Conservation (phyloP, 2,329 filamentous ascomycete genomes). For the Apiospora saccharicola region DNA sequence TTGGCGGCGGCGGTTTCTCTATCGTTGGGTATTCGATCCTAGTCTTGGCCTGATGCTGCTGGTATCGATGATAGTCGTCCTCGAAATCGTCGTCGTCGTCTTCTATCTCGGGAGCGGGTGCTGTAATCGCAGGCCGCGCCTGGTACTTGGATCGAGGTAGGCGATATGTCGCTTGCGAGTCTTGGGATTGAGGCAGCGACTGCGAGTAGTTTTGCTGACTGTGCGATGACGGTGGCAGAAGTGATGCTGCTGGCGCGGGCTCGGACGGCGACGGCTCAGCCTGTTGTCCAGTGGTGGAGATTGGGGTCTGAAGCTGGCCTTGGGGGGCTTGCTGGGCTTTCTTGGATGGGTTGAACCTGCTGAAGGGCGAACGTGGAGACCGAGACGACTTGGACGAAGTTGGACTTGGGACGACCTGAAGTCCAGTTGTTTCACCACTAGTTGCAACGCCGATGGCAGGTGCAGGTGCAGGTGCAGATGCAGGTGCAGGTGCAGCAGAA, state of each 20-base stretch:
- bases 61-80: slow-evolving; percentile 24
- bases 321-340: slow-evolving; percentile 30
- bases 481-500: slow-evolving; percentile 9
- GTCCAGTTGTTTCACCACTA: slow-evolving; percentile 28
- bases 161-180: slow-evolving; percentile 10
- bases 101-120: slow-evolving; percentile 11
- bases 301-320: slow-evolving; percentile 30
- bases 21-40: slow-evolving; percentile 8
- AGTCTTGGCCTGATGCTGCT: slow-evolving; percentile 23
- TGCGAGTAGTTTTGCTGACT: slow-evolving; percentile 9
- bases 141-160: slow-evolving; percentile 28
- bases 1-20: not conserved
- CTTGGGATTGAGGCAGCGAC: slow-evolving; percentile 21
- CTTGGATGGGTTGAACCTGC: slow-evolving; percentile 40
- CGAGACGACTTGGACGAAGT: slow-evolving; percentile 40
- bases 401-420: slow-evolving; percentile 38
- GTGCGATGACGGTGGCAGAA: slow-evolving; percentile 25
- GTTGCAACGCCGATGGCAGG: slow-evolving; percentile 22
- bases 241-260: slow-evolving; percentile 25
- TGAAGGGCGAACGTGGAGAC: slow-evolving; percentile 43
- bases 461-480: not conserved
- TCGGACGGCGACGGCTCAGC: slow-evolving; percentile 30
- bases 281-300: slow-evolving; percentile 27
- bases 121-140: slow-evolving; percentile 25
- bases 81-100: slow-evolving; percentile 27